Base-by-base conservation (phyloP, 306 rosid species). In the Hippophae tibetana region DNA sequence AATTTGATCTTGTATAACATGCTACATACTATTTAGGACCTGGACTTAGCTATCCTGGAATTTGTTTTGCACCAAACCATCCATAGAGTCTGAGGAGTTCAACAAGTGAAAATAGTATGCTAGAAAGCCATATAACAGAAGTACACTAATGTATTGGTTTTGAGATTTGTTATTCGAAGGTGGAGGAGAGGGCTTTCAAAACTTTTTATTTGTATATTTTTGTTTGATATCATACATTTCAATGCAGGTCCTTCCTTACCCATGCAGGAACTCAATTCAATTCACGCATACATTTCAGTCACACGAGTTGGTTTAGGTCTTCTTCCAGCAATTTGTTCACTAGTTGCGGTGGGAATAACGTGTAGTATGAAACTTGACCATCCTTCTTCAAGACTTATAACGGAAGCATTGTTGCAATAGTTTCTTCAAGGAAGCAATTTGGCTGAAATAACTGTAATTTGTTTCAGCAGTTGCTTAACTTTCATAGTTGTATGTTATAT, bases 251-350 rank as follows among this genome's bases (percentile, higher is more conserved):
- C 45, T 25, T 60, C 82, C 8, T 48, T 79, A 54, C 50, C 54
- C 14, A 69, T 80, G 9, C 49, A 67, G 3, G 63, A 18, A 68
- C 41, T 51, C 61, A 67, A 54, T 54, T 38, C 58, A 25, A 63
- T 52, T 43, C 54, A 27, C 10, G 57, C 58, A 10, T 27, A 74
- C 58, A 7, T 80, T 63, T 83, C 98, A 27, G 78, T 87, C 26
- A 83, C 96, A 40, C 72, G 98, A 73, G 27, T 79, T 13, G 98
- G 98, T 25, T 78, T 85, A 73, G 96, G 98, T 64, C 75, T 85
- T 13, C 73, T 88, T 70, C 98, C 95, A 1, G 86, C 95, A 46
- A 0, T 75, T 31, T 83, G 87, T 78, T 69, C 95, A 44, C 79
- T 87, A 12, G 43, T 75, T 61, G 90, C 88, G 7, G 76, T 83